Evolutionary conservation across 1,284 basidiomycete genomes (phyloP), one percentile per base, ranked within the genome.

Genomic region (Malassezia cuniculi): DNA sequence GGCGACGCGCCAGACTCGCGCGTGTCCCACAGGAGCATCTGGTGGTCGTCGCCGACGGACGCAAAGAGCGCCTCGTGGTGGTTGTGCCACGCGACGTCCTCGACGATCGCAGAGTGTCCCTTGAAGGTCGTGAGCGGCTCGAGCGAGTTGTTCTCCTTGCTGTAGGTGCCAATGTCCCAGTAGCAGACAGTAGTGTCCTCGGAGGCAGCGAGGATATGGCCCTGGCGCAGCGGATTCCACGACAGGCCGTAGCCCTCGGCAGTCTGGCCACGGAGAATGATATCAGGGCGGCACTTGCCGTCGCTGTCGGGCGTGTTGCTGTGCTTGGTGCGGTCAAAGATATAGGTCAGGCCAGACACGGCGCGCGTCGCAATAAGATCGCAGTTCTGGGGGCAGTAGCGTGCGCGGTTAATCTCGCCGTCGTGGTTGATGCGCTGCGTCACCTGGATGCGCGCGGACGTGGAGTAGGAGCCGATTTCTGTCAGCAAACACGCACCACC

Each of bases 371-470:
- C 93, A 51, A 99, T 85, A 52, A 99, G 69, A 69, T 97, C 85
- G 5, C 85, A 83, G 64, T 97, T 97, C 70, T 95, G 90, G 11
- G 93, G 93, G 85, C 94, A 95, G 69, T 97, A 99, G 31, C 93
- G 76, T 41, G 93, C 93, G 26, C 89, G 74, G 70, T 99, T 97
- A 59, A 97, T 85, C 69, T 99, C 93, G 34, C 87, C 87, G 7
- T 78, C 77, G 69, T 99, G 93, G 68, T 89, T 89, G 72, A 99
- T 97, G 48, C 78, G 81, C 67, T 99, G 93, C 22, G 81, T 82
- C 62, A 94, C 78, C 60, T 84, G 80, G 48, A 97, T 79, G 18
- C 85, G 78, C 1, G 87, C 83, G 27, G 51, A 71, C 68, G 82
- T 79, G 76, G 55, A 55, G 39, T 66, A 66, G 14, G 48, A 50